phyloP scores from a whole-genome alignment of 2,329 filamentous ascomycete genomes.

The Tolypocladium amazonense region DNA sequence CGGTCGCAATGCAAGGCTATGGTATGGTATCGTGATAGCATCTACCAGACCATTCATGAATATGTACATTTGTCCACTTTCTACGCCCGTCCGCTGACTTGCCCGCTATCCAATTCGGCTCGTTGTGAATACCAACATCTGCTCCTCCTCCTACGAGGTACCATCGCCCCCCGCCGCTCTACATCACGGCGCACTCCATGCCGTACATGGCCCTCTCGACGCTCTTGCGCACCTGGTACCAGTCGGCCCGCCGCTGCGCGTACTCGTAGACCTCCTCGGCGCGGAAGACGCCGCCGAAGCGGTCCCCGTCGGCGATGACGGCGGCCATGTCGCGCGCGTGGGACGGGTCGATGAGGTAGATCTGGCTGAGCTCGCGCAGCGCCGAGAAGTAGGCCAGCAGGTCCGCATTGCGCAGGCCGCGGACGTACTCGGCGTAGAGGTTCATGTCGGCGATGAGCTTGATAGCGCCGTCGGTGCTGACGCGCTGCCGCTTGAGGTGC shows the following conservation, averaged over 20 bases:
- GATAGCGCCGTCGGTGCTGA: constrained; percentile 81
- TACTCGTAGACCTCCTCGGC: constrained; percentile 98
- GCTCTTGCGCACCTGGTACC: constrained; percentile 79
- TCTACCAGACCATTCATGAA: neutral
- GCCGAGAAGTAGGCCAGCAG: constrained; percentile 85
- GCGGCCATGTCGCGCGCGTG: constrained; percentile 92
- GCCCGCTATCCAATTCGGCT: neutral
- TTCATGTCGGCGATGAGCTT: constrained; percentile 96
- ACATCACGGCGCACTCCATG: constrained; percentile 82
- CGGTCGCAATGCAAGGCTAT: neutral
- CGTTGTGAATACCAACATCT: neutral
- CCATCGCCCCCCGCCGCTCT: constrained; percentile 6
- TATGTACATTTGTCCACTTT: neutral
- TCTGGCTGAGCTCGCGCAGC: constrained; percentile 83
- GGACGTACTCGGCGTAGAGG: constrained; percentile 77
- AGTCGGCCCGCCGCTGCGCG: constrained; percentile 85
- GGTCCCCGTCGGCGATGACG: constrained; percentile 83
- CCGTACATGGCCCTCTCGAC: constrained; percentile 98
- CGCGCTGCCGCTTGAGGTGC: constrained; percentile 89
- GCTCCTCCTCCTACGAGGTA: neutral
- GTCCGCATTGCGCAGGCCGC: constrained; percentile 71
- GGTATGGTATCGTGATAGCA: neutral
- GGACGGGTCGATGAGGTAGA: constrained; percentile 76
- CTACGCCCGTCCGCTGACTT: neutral
- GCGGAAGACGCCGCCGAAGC: constrained; percentile 85